phyloP scores from a whole-genome alignment of 257 asterid species.

The Lantana camara region DNA sequence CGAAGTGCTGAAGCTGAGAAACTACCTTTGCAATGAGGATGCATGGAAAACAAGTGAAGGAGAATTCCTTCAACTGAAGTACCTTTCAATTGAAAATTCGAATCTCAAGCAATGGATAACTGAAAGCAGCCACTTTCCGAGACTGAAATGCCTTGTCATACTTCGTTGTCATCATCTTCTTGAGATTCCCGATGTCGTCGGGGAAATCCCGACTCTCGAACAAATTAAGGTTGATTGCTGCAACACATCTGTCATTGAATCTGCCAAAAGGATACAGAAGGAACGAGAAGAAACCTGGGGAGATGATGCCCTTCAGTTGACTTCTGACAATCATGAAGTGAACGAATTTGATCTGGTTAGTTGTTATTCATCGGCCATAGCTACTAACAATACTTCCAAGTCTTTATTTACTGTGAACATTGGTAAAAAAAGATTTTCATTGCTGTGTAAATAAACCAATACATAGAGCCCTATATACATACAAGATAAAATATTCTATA shows the following conservation, averaged over 20 bases:
- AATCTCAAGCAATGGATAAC: neutral
- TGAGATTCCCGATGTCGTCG: constrained; percentile 12
- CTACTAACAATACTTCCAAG: too few relatives aligned
- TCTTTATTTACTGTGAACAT: too few relatives aligned
- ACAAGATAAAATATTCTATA: too few relatives aligned
- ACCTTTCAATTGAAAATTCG: neutral
- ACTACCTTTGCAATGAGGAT: neutral
- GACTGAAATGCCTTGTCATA: constrained; percentile 7
- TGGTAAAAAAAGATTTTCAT: too few relatives aligned
- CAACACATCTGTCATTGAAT: neutral
- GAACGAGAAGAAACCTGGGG: neutral
- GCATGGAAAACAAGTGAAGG: neutral
- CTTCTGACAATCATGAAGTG: too few relatives aligned
- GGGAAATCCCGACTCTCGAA: constrained; percentile 17
- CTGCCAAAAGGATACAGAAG: neutral
- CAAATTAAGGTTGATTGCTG: constrained; percentile 7
- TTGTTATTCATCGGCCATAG: too few relatives aligned
- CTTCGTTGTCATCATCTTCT: neutral
- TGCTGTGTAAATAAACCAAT: too few relatives aligned
- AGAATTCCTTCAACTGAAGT: neutral
- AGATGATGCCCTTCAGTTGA: neutral
- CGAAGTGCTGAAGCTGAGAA: constrained; percentile 15
- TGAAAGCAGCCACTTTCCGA: constrained; percentile 11
- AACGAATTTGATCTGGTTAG: too few relatives aligned
- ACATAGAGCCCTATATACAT: too few relatives aligned